These are phyloP conservation scores for Fusarium avenaceum DNA, from an alignment of 2,329 filamentous ascomycete species.

Conservation along the genomic window DNA sequence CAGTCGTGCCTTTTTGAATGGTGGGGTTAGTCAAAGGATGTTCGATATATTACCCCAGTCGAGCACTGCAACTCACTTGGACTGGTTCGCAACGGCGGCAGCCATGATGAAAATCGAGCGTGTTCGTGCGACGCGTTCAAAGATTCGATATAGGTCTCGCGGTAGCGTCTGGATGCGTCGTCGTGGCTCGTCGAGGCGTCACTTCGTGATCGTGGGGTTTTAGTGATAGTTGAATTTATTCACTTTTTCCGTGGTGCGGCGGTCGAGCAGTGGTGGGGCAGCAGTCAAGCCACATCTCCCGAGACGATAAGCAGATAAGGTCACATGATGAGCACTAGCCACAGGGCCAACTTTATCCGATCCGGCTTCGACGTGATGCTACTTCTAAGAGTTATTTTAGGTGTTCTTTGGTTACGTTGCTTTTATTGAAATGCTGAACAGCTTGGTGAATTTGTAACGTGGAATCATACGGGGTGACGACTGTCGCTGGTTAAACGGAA, in stretches of 20 bases:
- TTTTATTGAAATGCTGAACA: background rate
- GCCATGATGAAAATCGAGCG: conserved; percentile 54
- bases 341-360: conserved; percentile 38
- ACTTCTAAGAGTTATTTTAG: background rate
- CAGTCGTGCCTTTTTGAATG: conserved; percentile 76
- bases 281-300: conserved; percentile 48
- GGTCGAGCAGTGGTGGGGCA: conserved; percentile 53
- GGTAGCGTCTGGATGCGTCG: conserved; percentile 43
- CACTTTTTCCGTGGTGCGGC: conserved; percentile 59
- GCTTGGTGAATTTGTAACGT: conserved; percentile 1
- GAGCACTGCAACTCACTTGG: conserved; percentile 54
- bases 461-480: conserved; percentile 3
- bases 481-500: conserved; percentile 31
- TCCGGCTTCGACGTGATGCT: background rate
- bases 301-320: conserved; percentile 9
- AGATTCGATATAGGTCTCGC: conserved; percentile 23
- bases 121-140: conserved; percentile 33
- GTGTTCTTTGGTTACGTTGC: conserved; percentile 14
- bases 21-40: conserved; percentile 55
- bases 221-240: conserved; percentile 55
- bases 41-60: conserved; percentile 38
- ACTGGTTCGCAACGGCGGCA: conserved; percentile 56
- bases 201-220: conserved; percentile 57
- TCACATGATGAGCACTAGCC: conserved; percentile 51
- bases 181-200: conserved; percentile 43